Conservation (phyloP, 768 basidiomycete species). For the Mycena maculata region DNA sequence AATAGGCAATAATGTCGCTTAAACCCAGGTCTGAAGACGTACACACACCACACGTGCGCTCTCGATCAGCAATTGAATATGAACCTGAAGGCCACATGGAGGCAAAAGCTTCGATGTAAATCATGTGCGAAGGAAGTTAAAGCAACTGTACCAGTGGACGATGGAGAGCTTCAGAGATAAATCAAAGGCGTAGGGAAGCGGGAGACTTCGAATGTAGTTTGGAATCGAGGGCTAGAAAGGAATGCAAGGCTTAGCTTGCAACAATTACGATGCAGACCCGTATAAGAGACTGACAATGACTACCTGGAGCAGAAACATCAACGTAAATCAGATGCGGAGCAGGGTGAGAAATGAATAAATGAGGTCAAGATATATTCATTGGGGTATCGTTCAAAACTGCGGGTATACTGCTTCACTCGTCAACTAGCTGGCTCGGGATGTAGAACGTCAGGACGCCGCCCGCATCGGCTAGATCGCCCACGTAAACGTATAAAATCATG, state of each 20-base stretch:
- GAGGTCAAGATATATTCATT: neutral
- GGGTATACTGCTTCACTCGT: slow-evolving; percentile 27
- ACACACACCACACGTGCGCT: neutral
- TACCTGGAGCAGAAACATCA: too few species aligned
- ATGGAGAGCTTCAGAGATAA: neutral
- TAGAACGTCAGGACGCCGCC: slow-evolving; percentile 92
- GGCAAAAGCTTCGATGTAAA: neutral
- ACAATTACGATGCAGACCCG: too few species aligned
- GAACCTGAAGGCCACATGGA: neutral
- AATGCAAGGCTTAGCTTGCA: too few species aligned
- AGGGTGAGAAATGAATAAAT: too few species aligned
- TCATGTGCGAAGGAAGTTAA: neutral
- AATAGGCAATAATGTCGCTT: neutral
- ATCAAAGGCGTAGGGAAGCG: too few species aligned
- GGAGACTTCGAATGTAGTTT: too few species aligned
- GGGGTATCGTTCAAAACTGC: slow-evolving; percentile 21
- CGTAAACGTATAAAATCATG: slow-evolving; percentile 89
- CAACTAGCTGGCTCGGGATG: slow-evolving; percentile 64
- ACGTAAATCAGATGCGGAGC: too few species aligned
- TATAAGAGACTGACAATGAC: too few species aligned
- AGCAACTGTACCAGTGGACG: neutral
- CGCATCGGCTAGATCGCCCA: slow-evolving; percentile 81
- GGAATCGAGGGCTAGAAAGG: too few species aligned
- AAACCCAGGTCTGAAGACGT: neutral
- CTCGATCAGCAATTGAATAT: neutral